A percentile compares a stretch with the other conserved stretches of the same genome.
phyloP scores from a whole-genome alignment of 768 basidiomycete species.

The Plicaturopsis crispa region DNA sequence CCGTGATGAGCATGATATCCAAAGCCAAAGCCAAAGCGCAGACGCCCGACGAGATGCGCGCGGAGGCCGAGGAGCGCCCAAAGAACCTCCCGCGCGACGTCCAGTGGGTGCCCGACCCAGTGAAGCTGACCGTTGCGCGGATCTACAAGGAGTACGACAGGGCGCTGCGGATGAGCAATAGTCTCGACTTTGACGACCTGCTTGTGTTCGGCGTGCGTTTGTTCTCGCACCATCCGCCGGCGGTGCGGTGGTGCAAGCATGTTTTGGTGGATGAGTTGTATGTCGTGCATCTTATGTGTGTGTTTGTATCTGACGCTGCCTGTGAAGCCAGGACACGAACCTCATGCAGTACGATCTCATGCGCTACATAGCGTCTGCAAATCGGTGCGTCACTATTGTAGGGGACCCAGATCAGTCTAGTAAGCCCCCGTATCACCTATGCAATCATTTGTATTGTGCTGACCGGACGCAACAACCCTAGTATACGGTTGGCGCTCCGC shows the following conservation, averaged over 20 bases:
- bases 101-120: conserved; percentile 31
- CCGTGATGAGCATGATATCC: conserved; percentile 58
- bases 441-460: too few relatives aligned
- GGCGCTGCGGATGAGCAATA: conserved; percentile 50
- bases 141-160: conserved; percentile 65
- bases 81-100: conserved; percentile 14
- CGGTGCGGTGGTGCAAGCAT: conserved; percentile 55
- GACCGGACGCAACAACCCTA: conserved; percentile 17
- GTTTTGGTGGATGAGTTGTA: conserved; percentile 81
- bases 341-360: conserved; percentile 76
- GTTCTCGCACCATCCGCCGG: conserved; percentile 40
- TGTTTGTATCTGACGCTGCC: neutral
- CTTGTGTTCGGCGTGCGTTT: conserved; percentile 65
- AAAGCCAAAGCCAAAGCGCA: conserved; percentile 60
- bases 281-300: conserved; percentile 18
- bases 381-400: conserved; percentile 64
- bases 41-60: conserved; percentile 37
- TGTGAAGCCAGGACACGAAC: conserved; percentile 74
- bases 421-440: too few relatives aligned
- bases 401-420: conserved; percentile 92
- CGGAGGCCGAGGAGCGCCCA: neutral
- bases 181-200: conserved; percentile 85
- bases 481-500: conserved; percentile 87
- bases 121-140: too few relatives aligned
- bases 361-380: conserved; percentile 47